Evolutionary conservation across 2,329 filamentous ascomycete genomes (phyloP), one percentile per base, ranked within the genome.

Genomic region (Phaeosphaeriaceae sp.): DNA sequence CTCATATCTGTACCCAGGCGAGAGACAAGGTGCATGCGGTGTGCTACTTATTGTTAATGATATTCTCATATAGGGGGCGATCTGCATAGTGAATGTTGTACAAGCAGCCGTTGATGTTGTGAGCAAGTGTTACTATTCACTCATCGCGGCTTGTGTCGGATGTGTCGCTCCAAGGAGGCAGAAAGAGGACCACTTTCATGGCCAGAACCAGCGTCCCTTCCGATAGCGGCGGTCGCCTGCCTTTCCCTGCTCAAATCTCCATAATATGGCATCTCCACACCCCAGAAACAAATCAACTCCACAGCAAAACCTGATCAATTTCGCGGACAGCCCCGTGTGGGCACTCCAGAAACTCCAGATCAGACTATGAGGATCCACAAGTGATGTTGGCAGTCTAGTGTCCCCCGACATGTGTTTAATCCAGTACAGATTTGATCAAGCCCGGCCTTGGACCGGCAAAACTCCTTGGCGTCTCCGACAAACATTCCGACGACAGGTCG

Each of bases 401-500:
- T n/a, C n/a, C n/a, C n/a, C n/a, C n/a, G n/a, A n/a, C n/a, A n/a
- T n/a, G n/a, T n/a, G n/a, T n/a, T n/a, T n/a, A 9, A 28, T 9
- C 26, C 26, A 28, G 26, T 28, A 28, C 26, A 28, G 26, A 28
- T 28, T 28, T 9, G 26, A 28, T 28, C 5, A 28, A 28, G n/a
- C n/a, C n/a, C n/a, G n/a, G 22, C n/a, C 23, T 52, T 30, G 42
- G 24, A 17, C 40, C 24, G 51, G 21, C 51, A 19, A 19, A 8
- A 1, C 6, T 44, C 21, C 10, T 47, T 40, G 32, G 24, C 48
- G 46, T 24, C 53, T 59, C 60, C 60, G 60, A 63, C 47, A 63
- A 63, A 63, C 60, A 50, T 52, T 53, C 60, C 60, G 60, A 53
- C 52, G 22, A 49, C 56, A n/a, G 19, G 26, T 28, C 26, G 26